These are phyloP conservation scores for Massarina eburnea DNA, from an alignment of 2,329 filamentous ascomycete species.

Conservation along the genomic window DNA sequence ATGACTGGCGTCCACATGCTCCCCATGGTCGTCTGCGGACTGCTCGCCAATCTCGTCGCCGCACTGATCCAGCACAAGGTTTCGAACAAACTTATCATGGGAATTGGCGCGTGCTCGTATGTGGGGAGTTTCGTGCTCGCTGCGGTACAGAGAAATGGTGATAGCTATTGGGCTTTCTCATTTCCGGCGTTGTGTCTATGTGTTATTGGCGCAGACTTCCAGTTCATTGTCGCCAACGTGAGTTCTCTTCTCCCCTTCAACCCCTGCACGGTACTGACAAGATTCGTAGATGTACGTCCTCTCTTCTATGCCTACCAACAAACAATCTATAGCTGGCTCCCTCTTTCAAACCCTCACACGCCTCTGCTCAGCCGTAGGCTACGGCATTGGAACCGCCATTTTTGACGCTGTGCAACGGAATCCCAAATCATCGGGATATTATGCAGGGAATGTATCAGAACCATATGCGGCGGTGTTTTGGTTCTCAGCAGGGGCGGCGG, in stretches of 20 bases:
- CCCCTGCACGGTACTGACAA: conserved; percentile 5
- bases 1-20: conserved; percentile 64
- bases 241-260: conserved; percentile 24
- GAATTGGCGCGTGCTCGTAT: conserved; percentile 51
- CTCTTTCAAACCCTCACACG: conserved; percentile 69
- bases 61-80: conserved; percentile 64
- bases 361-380: conserved; percentile 60
- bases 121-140: conserved; percentile 55
- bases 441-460: conserved; percentile 48
- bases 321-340: conserved; percentile 67
- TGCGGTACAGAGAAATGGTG: conserved; percentile 57
- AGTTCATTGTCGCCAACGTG: conserved; percentile 71
- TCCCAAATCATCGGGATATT: conserved; percentile 42
- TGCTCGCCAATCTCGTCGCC: conserved; percentile 65
- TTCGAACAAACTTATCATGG: conserved; percentile 66
- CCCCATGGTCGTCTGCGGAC: conserved; percentile 65
- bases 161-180: conserved; percentile 65
- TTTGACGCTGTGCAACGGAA: conserved; percentile 50
- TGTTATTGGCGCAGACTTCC: conserved; percentile 67
- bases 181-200: conserved; percentile 64
- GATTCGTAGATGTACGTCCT: conserved; percentile 65
- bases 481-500: conserved; percentile 50
- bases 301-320: conserved; percentile 62
- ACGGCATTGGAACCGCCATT: conserved; percentile 64
- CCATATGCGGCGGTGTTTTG: conserved; percentile 58